Conservation (phyloP, 441 rosid genomes). For the Rhodomyrtus psidioides region DNA sequence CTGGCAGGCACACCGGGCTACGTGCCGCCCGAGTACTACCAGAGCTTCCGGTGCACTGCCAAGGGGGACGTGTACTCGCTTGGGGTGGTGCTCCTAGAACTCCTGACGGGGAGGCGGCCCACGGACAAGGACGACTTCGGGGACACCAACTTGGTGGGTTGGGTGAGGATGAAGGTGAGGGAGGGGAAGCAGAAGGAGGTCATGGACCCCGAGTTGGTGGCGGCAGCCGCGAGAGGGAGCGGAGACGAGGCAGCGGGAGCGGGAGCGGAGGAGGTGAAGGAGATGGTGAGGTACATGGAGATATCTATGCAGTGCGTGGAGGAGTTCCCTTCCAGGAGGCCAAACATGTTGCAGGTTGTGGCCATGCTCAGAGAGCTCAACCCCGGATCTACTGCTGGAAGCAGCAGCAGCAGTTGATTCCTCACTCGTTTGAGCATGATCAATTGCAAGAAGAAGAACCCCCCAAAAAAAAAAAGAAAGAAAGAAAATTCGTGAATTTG, state of each 20-base stretch:
- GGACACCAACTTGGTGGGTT: constrained; percentile 91
- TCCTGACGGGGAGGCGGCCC: constrained; percentile 81
- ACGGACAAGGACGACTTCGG: constrained; percentile 97
- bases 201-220: constrained; percentile 64
- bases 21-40: constrained; percentile 94
- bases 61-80: constrained; percentile 95
- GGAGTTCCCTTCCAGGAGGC: constrained; percentile 86
- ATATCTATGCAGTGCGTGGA: constrained; percentile 82
- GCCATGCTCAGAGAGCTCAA: constrained; percentile 74
- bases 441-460: neutral
- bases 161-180: constrained; percentile 84
- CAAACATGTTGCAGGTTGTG: constrained; percentile 87
- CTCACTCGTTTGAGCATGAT: neutral
- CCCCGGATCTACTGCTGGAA: constrained; percentile 45
- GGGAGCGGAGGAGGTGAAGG: constrained; percentile 61
- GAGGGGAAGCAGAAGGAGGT: constrained; percentile 94
- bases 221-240: constrained; percentile 24
- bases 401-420: constrained; percentile 29
- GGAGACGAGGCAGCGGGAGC: constrained; percentile 36
- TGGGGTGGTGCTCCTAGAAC: constrained; percentile 82
- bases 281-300: constrained; percentile 82
- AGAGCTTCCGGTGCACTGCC: constrained; percentile 90
- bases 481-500: neutral
- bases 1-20: constrained; percentile 96
- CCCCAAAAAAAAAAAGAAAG: neutral